phyloP scores from a whole-genome alignment of 2,329 filamentous ascomycete species.

The Periconia sp. region DNA sequence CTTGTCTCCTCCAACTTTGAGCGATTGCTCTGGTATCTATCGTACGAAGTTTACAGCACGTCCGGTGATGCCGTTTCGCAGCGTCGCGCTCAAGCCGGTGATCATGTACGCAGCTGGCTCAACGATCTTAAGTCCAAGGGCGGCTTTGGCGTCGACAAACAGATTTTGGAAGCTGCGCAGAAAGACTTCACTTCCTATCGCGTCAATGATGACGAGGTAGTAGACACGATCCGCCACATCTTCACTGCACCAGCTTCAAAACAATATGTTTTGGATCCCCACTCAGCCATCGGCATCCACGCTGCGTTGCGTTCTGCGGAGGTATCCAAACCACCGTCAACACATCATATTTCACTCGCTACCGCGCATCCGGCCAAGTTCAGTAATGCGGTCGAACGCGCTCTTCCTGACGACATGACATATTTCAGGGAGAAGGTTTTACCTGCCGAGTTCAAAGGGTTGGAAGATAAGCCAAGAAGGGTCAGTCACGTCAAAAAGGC shows the following conservation, averaged over 20 bases:
- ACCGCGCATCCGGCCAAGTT: slow-evolving; percentile 98
- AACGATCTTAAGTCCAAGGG: slow-evolving; percentile 76
- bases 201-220: slow-evolving; percentile 57
- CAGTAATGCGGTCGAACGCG: slow-evolving; percentile 77
- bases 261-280: slow-evolving; percentile 85
- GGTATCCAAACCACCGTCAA: slow-evolving; percentile 51
- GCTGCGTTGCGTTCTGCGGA: slow-evolving; percentile 70
- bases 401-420: slow-evolving; percentile 68
- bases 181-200: slow-evolving; percentile 79
- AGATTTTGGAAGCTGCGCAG: slow-evolving; percentile 71
- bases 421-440: slow-evolving; percentile 80
- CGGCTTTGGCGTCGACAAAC: slow-evolving; percentile 76
- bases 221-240: slow-evolving; percentile 50
- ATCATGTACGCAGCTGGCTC: slow-evolving; percentile 78
- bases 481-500: slow-evolving; percentile 67
- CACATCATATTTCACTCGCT: slow-evolving; percentile 77
- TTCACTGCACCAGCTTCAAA: slow-evolving; percentile 52
- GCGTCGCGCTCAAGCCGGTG: slow-evolving; percentile 59
- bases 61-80: slow-evolving; percentile 45
- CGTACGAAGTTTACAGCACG: slow-evolving; percentile 56
- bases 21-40: slow-evolving; percentile 89
- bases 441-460: slow-evolving; percentile 77
- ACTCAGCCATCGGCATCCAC: slow-evolving; percentile 83
- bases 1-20: slow-evolving; percentile 96
- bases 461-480: slow-evolving; percentile 74